phyloP scores from a whole-genome alignment of 2,329 filamentous ascomycete species.

The Aspergillus unguis region DNA sequence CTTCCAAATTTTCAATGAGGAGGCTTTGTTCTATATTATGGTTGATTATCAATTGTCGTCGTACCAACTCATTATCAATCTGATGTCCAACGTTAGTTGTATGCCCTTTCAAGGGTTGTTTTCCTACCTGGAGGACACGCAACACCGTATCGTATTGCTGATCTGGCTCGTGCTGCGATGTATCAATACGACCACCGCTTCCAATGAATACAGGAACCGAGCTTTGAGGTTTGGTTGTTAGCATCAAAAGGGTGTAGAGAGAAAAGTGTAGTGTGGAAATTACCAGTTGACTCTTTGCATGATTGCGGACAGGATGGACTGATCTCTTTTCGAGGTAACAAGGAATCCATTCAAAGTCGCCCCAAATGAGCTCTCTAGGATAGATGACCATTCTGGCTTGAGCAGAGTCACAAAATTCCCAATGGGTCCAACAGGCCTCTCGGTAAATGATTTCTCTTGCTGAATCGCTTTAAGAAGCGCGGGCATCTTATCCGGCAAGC shows the following conservation, averaged over 20 bases:
- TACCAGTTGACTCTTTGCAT: slow-evolving; percentile 60
- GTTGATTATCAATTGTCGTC: slow-evolving; percentile 78
- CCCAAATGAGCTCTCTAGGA: slow-evolving; percentile 77
- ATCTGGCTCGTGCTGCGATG: slow-evolving; percentile 69
- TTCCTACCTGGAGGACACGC: slow-evolving; percentile 62
- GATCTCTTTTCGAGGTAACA: slow-evolving; percentile 73
- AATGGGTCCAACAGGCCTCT: slow-evolving; percentile 77
- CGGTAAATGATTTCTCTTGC: slow-evolving; percentile 64
- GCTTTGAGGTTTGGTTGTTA: slow-evolving; percentile 33
- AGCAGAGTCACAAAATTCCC: slow-evolving; percentile 72
- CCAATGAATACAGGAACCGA: slow-evolving; percentile 63
- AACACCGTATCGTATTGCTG: slow-evolving; percentile 71
- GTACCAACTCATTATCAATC: slow-evolving; percentile 75
- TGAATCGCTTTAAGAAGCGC: slow-evolving; percentile 66
- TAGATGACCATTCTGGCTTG: slow-evolving; percentile 76
- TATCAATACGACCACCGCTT: slow-evolving; percentile 54
- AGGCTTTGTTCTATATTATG: slow-evolving; percentile 80
- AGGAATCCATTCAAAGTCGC: slow-evolving; percentile 70
- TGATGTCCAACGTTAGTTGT: slow-evolving; percentile 35
- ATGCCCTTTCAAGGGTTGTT: background rate
- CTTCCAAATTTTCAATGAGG: slow-evolving; percentile 64
- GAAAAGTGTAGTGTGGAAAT: slow-evolving; percentile 10
- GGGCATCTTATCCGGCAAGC: slow-evolving; percentile 62
- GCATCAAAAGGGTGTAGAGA: background rate
- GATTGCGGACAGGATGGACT: slow-evolving; percentile 62